These are phyloP conservation scores for Wickerhamomyces pijperi DNA, from an alignment of 805 yeast species.

Conservation along the genomic window DNA sequence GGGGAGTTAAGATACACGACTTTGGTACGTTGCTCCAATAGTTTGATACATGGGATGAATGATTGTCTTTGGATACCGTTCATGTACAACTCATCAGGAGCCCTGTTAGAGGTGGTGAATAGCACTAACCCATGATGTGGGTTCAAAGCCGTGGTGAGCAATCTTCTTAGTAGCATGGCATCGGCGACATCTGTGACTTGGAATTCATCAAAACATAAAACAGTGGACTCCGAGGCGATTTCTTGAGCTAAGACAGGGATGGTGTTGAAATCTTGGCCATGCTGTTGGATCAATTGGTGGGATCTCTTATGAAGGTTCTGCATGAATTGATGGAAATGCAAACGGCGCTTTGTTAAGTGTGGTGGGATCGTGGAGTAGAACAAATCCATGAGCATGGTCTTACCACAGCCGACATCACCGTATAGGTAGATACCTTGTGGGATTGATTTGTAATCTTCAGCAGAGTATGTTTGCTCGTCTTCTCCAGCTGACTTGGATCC, in stretches of 20 bases:
- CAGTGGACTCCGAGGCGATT: constrained; percentile 62
- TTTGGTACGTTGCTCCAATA: constrained; percentile 59
- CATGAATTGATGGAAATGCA: constrained; percentile 97
- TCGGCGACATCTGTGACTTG: constrained; percentile 98
- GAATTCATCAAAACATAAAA: constrained; percentile 91
- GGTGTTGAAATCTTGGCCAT: constrained; percentile 68
- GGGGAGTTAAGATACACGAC: constrained; percentile 82
- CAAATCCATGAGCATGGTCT: constrained; percentile 95
- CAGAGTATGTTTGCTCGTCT: constrained; percentile 2
- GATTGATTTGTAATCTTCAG: constrained; percentile 24
- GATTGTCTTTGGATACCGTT: constrained; percentile 91
- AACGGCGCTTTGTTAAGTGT: constrained; percentile 65
- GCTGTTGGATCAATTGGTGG: constrained; percentile 58
- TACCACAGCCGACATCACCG: constrained; percentile 98
- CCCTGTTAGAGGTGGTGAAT: constrained; percentile 91
- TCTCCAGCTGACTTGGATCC: constrained; percentile 8
- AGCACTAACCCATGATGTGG: constrained; percentile 74
- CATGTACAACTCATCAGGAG: constrained; percentile 85
- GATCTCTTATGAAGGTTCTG: constrained; percentile 82
- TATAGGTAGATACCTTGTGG: constrained; percentile 85
- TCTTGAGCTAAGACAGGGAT: constrained; percentile 79
- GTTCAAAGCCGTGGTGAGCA: constrained; percentile 54
- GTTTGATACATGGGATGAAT: constrained; percentile 84
- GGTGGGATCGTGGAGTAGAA: constrained; percentile 77
- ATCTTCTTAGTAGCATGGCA: constrained; percentile 85